A percentile compares a stretch with the other conserved stretches of the same genome.
Conservation (phyloP, 768 basidiomycete genomes). For the Rhodotorula sphaerocarpa region DNA sequence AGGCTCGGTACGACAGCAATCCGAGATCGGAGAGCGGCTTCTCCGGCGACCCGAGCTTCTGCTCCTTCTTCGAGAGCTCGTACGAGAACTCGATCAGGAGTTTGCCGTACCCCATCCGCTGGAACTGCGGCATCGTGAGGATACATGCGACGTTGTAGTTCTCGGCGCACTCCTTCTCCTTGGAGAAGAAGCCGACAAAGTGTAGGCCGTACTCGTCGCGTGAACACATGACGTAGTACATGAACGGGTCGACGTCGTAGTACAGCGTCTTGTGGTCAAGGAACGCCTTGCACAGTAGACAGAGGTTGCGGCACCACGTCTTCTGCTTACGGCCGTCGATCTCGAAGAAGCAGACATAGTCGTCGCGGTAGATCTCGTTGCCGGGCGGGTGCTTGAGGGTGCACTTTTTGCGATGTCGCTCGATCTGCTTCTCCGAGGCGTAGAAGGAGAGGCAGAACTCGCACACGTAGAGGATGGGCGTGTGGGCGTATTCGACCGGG, state of each 20-base stretch:
- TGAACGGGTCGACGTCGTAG: constrained; percentile 98
- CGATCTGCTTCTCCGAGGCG: constrained; percentile 80
- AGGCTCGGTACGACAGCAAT: constrained; percentile 82
- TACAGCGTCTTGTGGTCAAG: constrained; percentile 99
- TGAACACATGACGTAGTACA: constrained; percentile 96
- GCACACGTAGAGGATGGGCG: constrained; percentile 92
- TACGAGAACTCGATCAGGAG: constrained; percentile 96
- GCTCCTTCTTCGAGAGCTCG: constrained; percentile 91
- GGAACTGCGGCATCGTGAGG: constrained; percentile 94
- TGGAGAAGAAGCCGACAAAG: constrained; percentile 95
- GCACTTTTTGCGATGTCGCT: constrained; percentile 83
- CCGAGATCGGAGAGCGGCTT: constrained; percentile 95
- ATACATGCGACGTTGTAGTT: constrained; percentile 99
- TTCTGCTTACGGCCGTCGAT: constrained; percentile 94
- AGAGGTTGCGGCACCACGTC: constrained; percentile 93
- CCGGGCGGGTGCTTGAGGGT: constrained; percentile 88
- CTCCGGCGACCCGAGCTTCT: constrained; percentile 91
- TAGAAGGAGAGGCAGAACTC: constrained; percentile 95
- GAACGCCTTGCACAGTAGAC: constrained; percentile 93
- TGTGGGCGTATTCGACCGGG: constrained; percentile 93
- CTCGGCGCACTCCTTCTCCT: constrained; percentile 96
- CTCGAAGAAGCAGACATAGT: constrained; percentile 95
- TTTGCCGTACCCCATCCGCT: constrained; percentile 90
- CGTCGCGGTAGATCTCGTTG: constrained; percentile 97
- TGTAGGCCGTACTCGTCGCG: constrained; percentile 87